Evolutionary conservation across 768 basidiomycete genomes (phyloP).

Genomic region (Pleurotus pulmonarius): DNA sequence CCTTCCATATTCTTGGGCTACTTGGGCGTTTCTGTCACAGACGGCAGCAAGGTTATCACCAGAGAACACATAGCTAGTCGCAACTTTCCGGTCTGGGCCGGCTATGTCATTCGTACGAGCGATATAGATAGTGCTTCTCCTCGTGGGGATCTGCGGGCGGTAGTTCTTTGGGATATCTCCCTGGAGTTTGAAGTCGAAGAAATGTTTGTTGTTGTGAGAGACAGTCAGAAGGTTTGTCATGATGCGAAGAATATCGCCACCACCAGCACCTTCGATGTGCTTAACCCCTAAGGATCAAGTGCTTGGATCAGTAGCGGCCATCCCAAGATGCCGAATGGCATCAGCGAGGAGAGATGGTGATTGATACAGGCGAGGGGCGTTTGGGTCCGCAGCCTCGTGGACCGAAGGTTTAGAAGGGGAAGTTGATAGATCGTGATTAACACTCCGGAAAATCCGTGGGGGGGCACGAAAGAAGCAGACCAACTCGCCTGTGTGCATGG

Average conservation of each 20-base stretch:
- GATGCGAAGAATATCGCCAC: slow-evolving; percentile 61
- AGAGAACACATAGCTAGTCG: slow-evolving; percentile 57
- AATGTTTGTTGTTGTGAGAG: slow-evolving; percentile 38
- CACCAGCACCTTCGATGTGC: slow-evolving; percentile 36
- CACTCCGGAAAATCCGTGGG: slow-evolving; percentile 64
- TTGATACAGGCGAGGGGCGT: slow-evolving; percentile 40
- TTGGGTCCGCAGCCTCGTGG: background rate
- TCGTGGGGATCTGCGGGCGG: slow-evolving; percentile 35
- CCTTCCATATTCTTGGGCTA: slow-evolving; percentile 57
- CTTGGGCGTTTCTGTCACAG: slow-evolving; percentile 56
- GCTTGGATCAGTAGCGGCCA: slow-evolving; percentile 57
- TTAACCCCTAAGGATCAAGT: slow-evolving; percentile 34
- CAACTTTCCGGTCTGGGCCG: slow-evolving; percentile 53
- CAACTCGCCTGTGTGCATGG: slow-evolving; percentile 58
- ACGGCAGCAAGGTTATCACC: slow-evolving; percentile 37
- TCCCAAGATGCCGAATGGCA: slow-evolving; percentile 60
- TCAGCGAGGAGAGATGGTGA: slow-evolving; percentile 71
- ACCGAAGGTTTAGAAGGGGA: slow-evolving; percentile 32
- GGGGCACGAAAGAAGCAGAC: slow-evolving; percentile 84
- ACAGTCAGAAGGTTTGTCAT: slow-evolving; percentile 75
- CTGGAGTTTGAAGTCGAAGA: slow-evolving; percentile 33
- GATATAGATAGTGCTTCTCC: slow-evolving; percentile 59
- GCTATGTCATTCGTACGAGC: slow-evolving; percentile 47
- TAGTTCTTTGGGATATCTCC: slow-evolving; percentile 39
- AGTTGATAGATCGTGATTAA: slow-evolving; percentile 42